Percentiles rank a stretch among this genome's conserved stretches.
These are phyloP conservation scores for Simplicillium aogashimaense DNA, from an alignment of 2,329 filamentous ascomycete species.

Conservation along the genomic window DNA sequence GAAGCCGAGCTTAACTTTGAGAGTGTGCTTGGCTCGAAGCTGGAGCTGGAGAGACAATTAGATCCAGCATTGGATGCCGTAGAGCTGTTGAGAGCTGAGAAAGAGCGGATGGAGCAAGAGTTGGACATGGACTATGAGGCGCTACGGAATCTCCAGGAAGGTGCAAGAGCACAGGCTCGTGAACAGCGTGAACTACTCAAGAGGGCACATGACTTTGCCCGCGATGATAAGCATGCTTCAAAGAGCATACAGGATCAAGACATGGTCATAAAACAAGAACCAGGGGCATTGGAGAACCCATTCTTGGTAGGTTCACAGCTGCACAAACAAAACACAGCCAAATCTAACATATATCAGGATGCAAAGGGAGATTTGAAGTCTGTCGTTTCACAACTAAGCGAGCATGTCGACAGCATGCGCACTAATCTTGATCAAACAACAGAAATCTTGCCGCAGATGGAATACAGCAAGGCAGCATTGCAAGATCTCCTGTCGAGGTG, in stretches of 20 bases:
- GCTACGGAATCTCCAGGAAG: conserved; percentile 41
- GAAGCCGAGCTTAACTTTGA: conserved; percentile 58
- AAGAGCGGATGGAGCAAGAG: conserved; percentile 42
- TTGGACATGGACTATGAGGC: conserved; percentile 45
- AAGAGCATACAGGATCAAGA: conserved; percentile 5
- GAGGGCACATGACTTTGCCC: conserved; percentile 40
- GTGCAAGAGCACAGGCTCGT: conserved; percentile 43
- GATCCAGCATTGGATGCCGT: conserved; percentile 54
- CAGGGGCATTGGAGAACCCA: conserved; percentile 8
- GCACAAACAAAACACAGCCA: not conserved
- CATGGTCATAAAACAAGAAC: conserved; percentile 8
- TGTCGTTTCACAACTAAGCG: conserved; percentile 37
- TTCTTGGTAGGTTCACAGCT: conserved; percentile 18
- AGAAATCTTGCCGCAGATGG: conserved; percentile 38
- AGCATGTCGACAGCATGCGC: conserved; percentile 46
- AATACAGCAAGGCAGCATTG: conserved; percentile 36
- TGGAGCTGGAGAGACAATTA: conserved; percentile 45
- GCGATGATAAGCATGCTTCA: conserved; percentile 16
- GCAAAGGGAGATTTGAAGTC: conserved; percentile 29
- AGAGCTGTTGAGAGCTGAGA: conserved; percentile 48
- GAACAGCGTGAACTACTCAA: conserved; percentile 38
- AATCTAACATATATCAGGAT: too few species aligned
- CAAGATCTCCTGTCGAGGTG: conserved; percentile 36
- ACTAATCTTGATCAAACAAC: conserved; percentile 44
- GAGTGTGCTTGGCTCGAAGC: conserved; percentile 49